phyloP scores from a whole-genome alignment of 202 grass and related monocot species.

The Bolboschoenoplectus hybrid region DNA sequence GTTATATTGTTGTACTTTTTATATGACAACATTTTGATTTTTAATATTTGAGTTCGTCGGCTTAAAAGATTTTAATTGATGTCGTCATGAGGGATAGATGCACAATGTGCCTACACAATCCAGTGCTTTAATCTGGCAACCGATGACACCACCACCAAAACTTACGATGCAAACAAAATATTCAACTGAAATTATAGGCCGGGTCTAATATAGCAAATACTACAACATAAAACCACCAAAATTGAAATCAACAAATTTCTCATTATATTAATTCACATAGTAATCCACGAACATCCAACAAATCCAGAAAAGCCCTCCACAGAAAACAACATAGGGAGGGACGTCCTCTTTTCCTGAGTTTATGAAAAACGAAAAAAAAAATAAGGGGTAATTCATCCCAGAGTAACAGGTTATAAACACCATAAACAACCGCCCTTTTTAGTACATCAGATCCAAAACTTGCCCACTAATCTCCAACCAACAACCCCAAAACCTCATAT shows the following conservation, averaged over 20 bases:
- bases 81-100: no score
- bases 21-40: no score
- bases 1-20: no score
- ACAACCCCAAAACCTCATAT: constrained; percentile 12
- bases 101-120: no score
- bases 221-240: constrained; percentile 5
- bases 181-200: not conserved
- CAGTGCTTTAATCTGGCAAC: no score
- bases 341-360: constrained; percentile 2
- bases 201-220: not conserved
- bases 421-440: constrained; percentile 27
- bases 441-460: constrained; percentile 35
- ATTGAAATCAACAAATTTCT: constrained; percentile 18
- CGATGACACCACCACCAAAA: no score
- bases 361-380: constrained; percentile 13
- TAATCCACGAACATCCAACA: constrained; percentile 15
- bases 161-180: not conserved
- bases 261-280: constrained; percentile 35
- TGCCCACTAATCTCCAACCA: constrained; percentile 12
- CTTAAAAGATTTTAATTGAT: no score
- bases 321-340: constrained; percentile 27
- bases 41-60: no score
- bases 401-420: constrained; percentile 39
- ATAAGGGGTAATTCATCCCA: constrained; percentile 22
- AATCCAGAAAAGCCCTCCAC: constrained; percentile 27